Conservation (phyloP, 2,329 filamentous ascomycete genomes). For the Bipolaris bicolor region DNA sequence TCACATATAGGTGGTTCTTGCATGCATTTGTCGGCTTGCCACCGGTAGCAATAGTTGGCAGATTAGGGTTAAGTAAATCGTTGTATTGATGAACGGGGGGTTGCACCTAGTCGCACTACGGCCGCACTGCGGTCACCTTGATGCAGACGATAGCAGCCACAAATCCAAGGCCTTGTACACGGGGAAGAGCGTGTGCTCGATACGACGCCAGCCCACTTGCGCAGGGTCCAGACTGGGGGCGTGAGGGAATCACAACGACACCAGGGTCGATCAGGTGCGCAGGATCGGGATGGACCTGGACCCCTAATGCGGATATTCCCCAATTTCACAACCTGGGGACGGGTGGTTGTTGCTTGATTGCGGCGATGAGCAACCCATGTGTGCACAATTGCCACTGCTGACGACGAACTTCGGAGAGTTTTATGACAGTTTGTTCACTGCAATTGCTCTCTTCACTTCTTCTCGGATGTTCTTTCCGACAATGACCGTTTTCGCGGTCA, state of each 20-base stretch:
- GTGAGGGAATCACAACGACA: neutral
- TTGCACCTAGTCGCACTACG: conserved; percentile 4
- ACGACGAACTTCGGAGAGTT: neutral
- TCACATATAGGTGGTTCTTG: neutral
- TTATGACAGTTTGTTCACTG: conserved; percentile 2
- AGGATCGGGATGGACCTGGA: neutral
- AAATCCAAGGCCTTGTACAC: conserved; percentile 3
- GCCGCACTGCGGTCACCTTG: conserved; percentile 4
- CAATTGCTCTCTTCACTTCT: conserved; percentile 1
- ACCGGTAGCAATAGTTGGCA: neutral
- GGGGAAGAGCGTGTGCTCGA: neutral
- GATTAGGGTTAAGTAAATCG: neutral
- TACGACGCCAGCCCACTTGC: neutral
- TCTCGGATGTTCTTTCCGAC: conserved; percentile 1
- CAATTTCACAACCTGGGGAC: neutral
- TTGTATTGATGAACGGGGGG: neutral
- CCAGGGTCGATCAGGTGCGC: neutral
- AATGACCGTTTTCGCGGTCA: conserved; percentile 4
- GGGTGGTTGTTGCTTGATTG: neutral
- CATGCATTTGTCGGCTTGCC: neutral
- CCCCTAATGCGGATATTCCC: neutral
- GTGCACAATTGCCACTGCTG: conserved; percentile 6
- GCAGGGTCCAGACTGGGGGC: neutral
- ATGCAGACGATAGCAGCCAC: conserved; percentile 4
- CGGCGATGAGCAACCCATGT: neutral